phyloP scores from a whole-genome alignment of 75 land plant species.

The Ceratopteris richardii region DNA sequence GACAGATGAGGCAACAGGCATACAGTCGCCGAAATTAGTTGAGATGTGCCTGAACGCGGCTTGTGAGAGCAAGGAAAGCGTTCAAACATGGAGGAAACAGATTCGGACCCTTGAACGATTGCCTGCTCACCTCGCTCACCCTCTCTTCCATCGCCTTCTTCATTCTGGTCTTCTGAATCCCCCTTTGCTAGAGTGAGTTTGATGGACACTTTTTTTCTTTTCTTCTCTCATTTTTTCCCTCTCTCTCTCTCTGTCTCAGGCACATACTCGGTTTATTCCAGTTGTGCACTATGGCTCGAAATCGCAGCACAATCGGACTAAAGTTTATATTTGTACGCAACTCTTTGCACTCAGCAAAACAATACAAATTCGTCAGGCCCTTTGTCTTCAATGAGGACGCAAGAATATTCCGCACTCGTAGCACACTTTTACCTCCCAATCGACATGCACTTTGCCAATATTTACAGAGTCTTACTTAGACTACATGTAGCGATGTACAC shows the following conservation, averaged over 20 bases:
- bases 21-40: slow-evolving; percentile 27
- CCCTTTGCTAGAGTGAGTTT: slow-evolving; percentile 76
- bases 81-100: slow-evolving; percentile 81
- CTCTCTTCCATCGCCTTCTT: slow-evolving; percentile 56
- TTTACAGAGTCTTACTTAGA: too few relatives aligned
- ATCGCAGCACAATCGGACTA: not conserved
- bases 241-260: too few relatives aligned
- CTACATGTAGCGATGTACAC: too few relatives aligned
- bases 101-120: slow-evolving; percentile 64
- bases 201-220: not conserved
- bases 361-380: too few relatives aligned
- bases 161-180: slow-evolving; percentile 52
- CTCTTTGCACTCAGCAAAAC: too few relatives aligned
- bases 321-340: too few relatives aligned
- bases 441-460: too few relatives aligned
- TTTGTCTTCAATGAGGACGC: too few relatives aligned
- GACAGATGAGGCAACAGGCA: too few relatives aligned
- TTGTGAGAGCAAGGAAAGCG: slow-evolving; percentile 34
- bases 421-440: too few relatives aligned
- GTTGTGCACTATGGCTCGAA: not conserved
- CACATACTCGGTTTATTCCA: slow-evolving; percentile 2
- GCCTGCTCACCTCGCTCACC: slow-evolving; percentile 66
- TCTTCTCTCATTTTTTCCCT: too few relatives aligned
- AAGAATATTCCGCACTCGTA: too few relatives aligned
- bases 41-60: slow-evolving; percentile 68